Base-by-base conservation (phyloP, 2,329 filamentous ascomycete species). In the Penicillium sp. region DNA sequence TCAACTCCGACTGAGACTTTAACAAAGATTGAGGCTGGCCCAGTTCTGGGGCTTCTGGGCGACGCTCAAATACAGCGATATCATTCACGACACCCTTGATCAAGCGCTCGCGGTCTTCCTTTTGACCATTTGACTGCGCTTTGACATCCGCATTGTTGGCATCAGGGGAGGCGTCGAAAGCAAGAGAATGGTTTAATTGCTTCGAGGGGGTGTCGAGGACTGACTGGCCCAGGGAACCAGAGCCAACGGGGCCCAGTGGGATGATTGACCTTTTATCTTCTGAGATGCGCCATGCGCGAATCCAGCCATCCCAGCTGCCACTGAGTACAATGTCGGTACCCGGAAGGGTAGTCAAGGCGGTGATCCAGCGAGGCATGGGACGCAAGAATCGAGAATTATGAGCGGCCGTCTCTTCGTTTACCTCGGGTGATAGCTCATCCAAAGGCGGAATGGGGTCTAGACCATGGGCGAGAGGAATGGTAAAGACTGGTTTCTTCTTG, bases 401-500 rank as follows among this genome's bases (percentile, higher is more conserved):
- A 30, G 67, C 66, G 14, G 69, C 69, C 8, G 75, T 71, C n/a
- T 72, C 68, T 2, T 71, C 70, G 38, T 79, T 73, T 1, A 82
- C 80, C 38, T 83, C 86, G n/a, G 87, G 84, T 1, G 82, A 90
- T 20, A 81, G 77, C 51, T 85, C 73, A 13, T 82, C 73, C 1
- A 83, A 75, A 2, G 73, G 70, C 35, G 89, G 68, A 2, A 82
- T 71, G 3, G 81, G 77, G 42, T 95, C 88, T 35, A 93, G 69
- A 20, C 92, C 92, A 63, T 98, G 92, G 3, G 90, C 88, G 18
- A 85, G 72, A 2, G 82, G 76, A 30, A 92, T 68, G 2, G 85
- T 84, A 64, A 82, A 84, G 7, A 98, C 72, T 0, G 92, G 84
- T 66, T 96, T 96, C 75, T 98, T 98, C 71, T 94, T 95, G 60